These are phyloP conservation scores for Ascochyta fabae DNA, from an alignment of 2,329 filamentous ascomycete species.

Conservation along the genomic window DNA sequence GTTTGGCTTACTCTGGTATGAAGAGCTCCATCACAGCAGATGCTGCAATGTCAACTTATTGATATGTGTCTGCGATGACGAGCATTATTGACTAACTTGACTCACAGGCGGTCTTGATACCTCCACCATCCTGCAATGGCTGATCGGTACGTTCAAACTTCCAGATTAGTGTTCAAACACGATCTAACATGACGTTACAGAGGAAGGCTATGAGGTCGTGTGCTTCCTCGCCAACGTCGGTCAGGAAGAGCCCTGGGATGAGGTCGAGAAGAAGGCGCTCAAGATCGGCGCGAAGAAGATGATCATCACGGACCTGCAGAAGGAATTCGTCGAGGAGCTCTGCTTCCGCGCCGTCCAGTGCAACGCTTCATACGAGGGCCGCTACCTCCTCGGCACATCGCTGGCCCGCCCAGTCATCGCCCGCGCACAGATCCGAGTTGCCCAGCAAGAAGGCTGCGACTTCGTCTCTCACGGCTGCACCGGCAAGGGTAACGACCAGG, in stretches of 20 bases:
- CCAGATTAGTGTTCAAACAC: neutral
- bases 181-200: constrained; percentile 30
- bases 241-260: constrained; percentile 62
- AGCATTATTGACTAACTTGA: constrained; percentile 30
- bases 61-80: neutral
- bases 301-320: constrained; percentile 68
- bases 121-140: constrained; percentile 54
- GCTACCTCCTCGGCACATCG: constrained; percentile 60
- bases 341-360: constrained; percentile 81
- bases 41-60: neutral
- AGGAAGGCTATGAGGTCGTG: constrained; percentile 67
- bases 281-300: constrained; percentile 72
- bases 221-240: constrained; percentile 65
- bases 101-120: constrained; percentile 63
- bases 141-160: constrained; percentile 36
- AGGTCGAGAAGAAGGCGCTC: constrained; percentile 73
- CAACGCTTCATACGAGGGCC: constrained; percentile 65
- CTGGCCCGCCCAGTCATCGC: constrained; percentile 75
- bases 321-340: constrained; percentile 80
- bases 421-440: constrained; percentile 68
- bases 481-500: constrained; percentile 65
- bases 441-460: constrained; percentile 66
- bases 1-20: constrained; percentile 57
- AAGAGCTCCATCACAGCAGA: neutral
- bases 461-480: constrained; percentile 57